Conservation (phyloP, 305 asterid genomes). For the Fraxinus baroniana region DNA sequence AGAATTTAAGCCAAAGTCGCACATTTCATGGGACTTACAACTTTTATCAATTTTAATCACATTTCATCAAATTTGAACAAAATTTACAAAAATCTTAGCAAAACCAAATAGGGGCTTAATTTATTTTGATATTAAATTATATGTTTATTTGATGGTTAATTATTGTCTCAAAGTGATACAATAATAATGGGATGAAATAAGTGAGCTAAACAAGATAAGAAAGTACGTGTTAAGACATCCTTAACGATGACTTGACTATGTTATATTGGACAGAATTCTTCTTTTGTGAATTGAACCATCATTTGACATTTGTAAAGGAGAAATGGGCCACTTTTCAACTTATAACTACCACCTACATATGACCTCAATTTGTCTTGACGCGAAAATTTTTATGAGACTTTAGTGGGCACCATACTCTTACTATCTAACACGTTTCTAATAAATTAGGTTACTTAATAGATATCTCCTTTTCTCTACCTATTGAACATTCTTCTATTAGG, state of each 20-base stretch:
- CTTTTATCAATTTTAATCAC: no score
- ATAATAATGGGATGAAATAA: no score
- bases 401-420: neutral
- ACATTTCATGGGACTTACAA: no score
- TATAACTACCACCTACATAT: no score
- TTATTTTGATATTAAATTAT: no score
- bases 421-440: neutral
- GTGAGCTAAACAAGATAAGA: neutral
- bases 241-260: neutral
- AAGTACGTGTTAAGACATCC: no score
- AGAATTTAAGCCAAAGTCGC: neutral
- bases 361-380: neutral
- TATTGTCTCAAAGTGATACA: no score
- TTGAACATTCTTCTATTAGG: neutral
- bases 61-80: neutral
- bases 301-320: neutral
- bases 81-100: neutral
- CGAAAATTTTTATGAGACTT: no score
- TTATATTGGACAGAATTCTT: neutral
- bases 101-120: no score
- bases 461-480: neutral
- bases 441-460: no score
- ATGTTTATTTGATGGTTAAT: no score
- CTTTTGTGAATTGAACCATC: neutral
- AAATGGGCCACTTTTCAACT: no score